Percentiles rank a stretch among this genome's conserved stretches.
Conservation (phyloP, 345 rosid species). For the Eucalyptus urophylla region DNA sequence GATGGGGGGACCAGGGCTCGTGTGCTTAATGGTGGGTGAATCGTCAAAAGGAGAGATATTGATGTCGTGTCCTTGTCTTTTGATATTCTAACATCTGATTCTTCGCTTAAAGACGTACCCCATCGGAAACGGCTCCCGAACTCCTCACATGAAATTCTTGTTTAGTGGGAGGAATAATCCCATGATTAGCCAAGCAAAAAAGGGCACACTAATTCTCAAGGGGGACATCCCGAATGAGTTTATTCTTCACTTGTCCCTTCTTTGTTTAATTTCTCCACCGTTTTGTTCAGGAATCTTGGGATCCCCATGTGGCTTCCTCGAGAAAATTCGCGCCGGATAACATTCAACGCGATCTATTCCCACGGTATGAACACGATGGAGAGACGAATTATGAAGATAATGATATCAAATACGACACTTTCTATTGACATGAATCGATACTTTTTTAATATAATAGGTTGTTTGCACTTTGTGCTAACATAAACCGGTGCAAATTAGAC, state of each 20-base stretch:
- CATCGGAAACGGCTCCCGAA: neutral
- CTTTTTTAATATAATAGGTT: neutral
- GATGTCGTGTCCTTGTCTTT: conserved; percentile 32
- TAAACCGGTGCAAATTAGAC: neutral
- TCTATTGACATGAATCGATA: neutral
- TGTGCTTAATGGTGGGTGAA: conserved; percentile 19
- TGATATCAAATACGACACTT: neutral
- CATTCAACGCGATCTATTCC: neutral
- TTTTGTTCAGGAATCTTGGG: neutral
- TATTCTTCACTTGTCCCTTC: conserved; percentile 4
- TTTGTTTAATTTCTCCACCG: neutral
- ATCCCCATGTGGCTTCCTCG: neutral
- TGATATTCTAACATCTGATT: conserved; percentile 14
- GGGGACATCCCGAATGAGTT: neutral
- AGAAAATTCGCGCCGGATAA: neutral
- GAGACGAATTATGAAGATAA: neutral
- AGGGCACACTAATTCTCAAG: neutral
- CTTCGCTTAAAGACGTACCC: neutral
- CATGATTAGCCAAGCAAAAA: conserved; percentile 15
- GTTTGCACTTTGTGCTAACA: neutral
- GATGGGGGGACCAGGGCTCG: conserved; percentile 18
- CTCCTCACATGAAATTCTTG: neutral
- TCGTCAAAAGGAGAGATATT: conserved; percentile 3
- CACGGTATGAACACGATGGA: neutral
- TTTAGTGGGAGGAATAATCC: conserved; percentile 19